Evolutionary conservation across 129 eudicot genomes (phyloP), one percentile per base, ranked within the genome.

Genomic region (Silybum marianum): DNA sequence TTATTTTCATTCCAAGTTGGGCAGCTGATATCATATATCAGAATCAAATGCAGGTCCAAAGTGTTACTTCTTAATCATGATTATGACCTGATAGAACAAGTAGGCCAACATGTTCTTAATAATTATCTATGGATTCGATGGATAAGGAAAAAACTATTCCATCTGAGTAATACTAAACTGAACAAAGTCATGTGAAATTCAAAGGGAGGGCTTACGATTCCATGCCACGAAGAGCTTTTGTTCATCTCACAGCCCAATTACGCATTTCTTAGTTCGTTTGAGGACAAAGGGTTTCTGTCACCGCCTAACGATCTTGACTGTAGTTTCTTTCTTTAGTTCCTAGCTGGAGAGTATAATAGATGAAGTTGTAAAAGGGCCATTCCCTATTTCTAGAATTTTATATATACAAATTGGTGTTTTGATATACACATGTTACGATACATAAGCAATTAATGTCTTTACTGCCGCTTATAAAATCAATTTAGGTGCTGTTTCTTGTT

Each of bases 201-300:
- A 0, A 87, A 75, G 83, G 93, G 93, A 58, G 85, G 90, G 71
- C 85, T 87, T 28, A 89, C 88, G 0, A 89, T 89, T 69, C 89
- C 93, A 6, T 87, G 90, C 74, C 66, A 70, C 1, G 89, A 79
- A 80, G 87, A 36, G 74, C 80, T 26, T 87, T 87, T 24, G 48
- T 86, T 71, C 18, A 48, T 60, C 85, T 85, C 62, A 85, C 84
- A 13, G 28, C 84, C 8, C 76, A 36, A 23, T 71, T 84, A 71
- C 78, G n/a, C 16, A 28, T 16, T 71, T 83, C 82, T 9, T 26
- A 63, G 78, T 60, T 77, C 10, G 82, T 60, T 77, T n/a, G 73
- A 58, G 32, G 28, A 62, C 6, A 9, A 77, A 32, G 40, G 46
- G 67, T 68, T 2, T 51, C 16, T 51, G 39, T 69, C 44, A 48